Evolutionary conservation across 345 rosid species (phyloP), one percentile per base, ranked within the genome.

Genomic region (Jatropha curcas): DNA sequence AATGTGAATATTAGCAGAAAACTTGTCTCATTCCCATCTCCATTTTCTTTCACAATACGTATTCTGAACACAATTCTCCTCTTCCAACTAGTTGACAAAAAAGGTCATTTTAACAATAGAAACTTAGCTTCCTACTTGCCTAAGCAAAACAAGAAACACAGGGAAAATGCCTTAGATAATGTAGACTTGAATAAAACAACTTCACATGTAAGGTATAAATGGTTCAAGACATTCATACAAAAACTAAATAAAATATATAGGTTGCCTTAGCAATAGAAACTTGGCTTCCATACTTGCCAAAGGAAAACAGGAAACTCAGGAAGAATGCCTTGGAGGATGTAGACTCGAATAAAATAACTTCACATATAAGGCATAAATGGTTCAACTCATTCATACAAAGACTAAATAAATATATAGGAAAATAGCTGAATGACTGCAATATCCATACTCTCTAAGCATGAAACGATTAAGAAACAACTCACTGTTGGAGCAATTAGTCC

Each of bases 401-500:
- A 48, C 53, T 48, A 48, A 48, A 48, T 48, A 48, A 16, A 48
- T 48, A 16, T 14, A 48, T 17, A 48, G 43, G 41, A 3, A 2
- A 60, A 41, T 22, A 14, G 2, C 12, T 16, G 4, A 33, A 39
- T 39, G 39, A 33, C 60, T 19, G 20, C 27, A 56, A 28, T 22
- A 45, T 71, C 5, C 70, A 17, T 50, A 55, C 37, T 63, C 25
- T 11, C n/a, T 7, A 4, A 68, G 8, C 24, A 55, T 22, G 45
- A 33, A 31, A n/a, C 8, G 20, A 71, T 5, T 6, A 24, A 50
- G 55, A 35, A 25, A 59, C 30, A 67, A 70, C 96, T 81, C 83
- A 94, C 98, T 1, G 84, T 87, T 55, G 98, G 98, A 75, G 98
- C 98, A 77, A 94, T 81, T 16, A 94, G 89, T 58, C 97, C 98